Evolutionary conservation across 1,139 yeast species (phyloP), one percentile per base, ranked within the genome.

Genomic region (Geotrichum aggregatum): DNA sequence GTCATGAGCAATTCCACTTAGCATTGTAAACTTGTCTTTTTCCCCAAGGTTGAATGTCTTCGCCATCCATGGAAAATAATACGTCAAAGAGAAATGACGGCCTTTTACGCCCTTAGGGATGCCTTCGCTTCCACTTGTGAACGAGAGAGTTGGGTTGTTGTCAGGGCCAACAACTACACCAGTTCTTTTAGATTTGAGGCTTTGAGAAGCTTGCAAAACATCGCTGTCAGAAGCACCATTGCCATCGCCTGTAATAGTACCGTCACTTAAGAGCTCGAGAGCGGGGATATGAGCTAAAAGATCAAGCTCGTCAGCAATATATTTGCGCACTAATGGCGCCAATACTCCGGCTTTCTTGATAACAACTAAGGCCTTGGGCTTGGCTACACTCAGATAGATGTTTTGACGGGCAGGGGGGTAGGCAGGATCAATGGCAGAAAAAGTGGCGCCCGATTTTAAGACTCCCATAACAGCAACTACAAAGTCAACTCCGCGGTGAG

Each of bases 11-110:
- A 92, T 92, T 66, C 99, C 99, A 26, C 96, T 87, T 56, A 92
- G 78, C 99, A 92, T 92, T 22, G 99, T 94, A 73, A 92, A 92
- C 66, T 77, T 84, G 71, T 94, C 98, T 42, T 83, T 78, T 54
- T 80, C 86, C 34, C 86, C 78, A 47, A 92, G 77, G 42, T 83
- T 80, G 65, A 94, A 92, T 51, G 83, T 79, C 66, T 87, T 71
- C 16, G 97, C 78, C 99, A 92, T 92, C 99, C 99, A 92, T 38
- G 96, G 96, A 78, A 92, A 92, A 70, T 92, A 92, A 73, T 94
- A 92, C 1, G 98, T 96, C 59, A 92, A 76, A 1, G 98, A 91
- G 69, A 83, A 94, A 67, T 94, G 98, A 72, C 99, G 87, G 44
- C 99, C 99, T 58, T 88, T 77, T 28, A 92, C 99, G 74, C 99